phyloP scores from a whole-genome alignment of 257 asterid genomes.

The Nicotiana attenuata region DNA sequence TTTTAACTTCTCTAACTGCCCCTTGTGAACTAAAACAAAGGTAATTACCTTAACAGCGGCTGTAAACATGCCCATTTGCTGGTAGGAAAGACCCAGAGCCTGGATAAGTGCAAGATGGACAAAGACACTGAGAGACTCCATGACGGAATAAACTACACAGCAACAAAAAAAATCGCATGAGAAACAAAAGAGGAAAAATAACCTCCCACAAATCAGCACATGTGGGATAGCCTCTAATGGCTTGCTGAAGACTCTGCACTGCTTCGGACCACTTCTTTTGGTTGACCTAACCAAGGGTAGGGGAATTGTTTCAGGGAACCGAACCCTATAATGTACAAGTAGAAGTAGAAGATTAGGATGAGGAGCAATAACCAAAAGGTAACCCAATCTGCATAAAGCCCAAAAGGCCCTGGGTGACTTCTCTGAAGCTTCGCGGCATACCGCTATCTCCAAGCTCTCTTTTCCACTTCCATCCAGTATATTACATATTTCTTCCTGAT shows the following conservation, averaged over 20 bases:
- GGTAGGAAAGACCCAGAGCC: conserved; percentile 93
- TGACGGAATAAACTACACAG: conserved; percentile 5
- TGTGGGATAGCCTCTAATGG: conserved; percentile 85
- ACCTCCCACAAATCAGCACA: conserved; percentile 98
- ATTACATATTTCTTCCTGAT: conserved; percentile 80
- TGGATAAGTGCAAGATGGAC: conserved; percentile 25
- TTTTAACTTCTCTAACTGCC: not conserved
- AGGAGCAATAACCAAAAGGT: conserved; percentile 56
- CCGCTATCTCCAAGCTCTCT: conserved; percentile 69
- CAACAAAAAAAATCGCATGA: not conserved
- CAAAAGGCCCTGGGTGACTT: conserved; percentile 92
- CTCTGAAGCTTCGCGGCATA: conserved; percentile 75
- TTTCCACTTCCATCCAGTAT: conserved; percentile 64
- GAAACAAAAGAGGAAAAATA: conserved; percentile 2
- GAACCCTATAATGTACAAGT: not conserved
- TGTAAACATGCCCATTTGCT: conserved; percentile 92
- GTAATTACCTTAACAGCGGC: conserved; percentile 83
- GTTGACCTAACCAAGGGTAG: conserved; percentile 42
- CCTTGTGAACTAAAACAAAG: not conserved
- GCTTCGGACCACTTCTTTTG: conserved; percentile 91
- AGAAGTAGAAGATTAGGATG: not conserved
- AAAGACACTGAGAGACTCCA: conserved; percentile 7
- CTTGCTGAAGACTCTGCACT: conserved; percentile 83
- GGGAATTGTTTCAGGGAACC: not conserved
- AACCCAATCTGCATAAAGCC: conserved; percentile 90